Evolutionary conservation across 192 early-diverging fungal genomes (phyloP), one percentile per base, ranked within the genome.

Genomic region (Entophlyctis luteolus): DNA sequence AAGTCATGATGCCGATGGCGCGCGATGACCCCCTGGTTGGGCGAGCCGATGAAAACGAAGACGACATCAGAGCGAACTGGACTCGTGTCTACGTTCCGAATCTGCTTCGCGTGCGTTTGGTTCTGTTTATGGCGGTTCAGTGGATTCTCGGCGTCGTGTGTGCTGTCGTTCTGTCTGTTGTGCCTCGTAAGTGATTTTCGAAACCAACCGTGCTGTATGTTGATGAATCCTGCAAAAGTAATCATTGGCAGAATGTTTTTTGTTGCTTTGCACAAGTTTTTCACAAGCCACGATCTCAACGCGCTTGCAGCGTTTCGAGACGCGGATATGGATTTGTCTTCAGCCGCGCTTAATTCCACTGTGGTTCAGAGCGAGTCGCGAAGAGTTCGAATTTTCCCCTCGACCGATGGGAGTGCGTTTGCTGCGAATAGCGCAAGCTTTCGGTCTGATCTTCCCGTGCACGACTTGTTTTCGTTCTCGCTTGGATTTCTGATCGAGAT

Each of bases 11-110:
- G 6, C 93, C 88, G 12, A 75, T 84, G 76, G 22, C 70, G 12
- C 55, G 49, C 27, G 67, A 65, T 14, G 82, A 76, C 10, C 71
- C 72, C 12, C 38, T 85, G 2, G 49, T 73, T 55, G 84, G 84
- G 2, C 65, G 84, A 16, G 63, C 29, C 8, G 68, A 58, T 3
- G 84, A 85, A 59, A 81, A 72, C 1, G 66, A 68, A 34, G 84
- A 85, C 14, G 82, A 85, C 33, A 75, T 82, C 4, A 4, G 35
- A 29, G 31, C 53, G 6, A 85, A 89, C 45, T 93, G 93, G 62
- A 87, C 79, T 0, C 76, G 92, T 28, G 88, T 99, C 1, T 94
- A 94, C 76, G 81, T 88, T 22, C 95, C 96, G 36, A 82, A 87
- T 3, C 67, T 78, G 28, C 90, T 91, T 42, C 77, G 82, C 68